phyloP scores from a whole-genome alignment of 1,284 basidiomycete genomes.

The Tylopilus sp. region DNA sequence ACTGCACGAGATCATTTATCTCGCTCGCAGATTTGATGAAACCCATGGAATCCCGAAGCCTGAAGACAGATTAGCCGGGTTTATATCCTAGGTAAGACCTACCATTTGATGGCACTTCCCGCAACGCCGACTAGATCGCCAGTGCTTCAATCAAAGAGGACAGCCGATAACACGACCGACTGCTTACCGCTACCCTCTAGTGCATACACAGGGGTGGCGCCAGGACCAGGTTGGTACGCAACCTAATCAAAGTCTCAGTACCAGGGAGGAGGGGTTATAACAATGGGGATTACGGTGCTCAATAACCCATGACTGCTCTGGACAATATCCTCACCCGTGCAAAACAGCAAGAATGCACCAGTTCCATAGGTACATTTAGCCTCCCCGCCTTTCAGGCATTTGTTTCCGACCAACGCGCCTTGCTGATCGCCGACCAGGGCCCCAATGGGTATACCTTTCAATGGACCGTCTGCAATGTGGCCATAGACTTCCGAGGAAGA shows the following conservation, averaged over 20 bases:
- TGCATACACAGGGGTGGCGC: slow-evolving; percentile 82
- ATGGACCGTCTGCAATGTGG: slow-evolving; percentile 60
- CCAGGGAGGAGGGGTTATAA: neutral
- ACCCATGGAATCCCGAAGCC: slow-evolving; percentile 86
- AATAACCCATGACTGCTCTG: slow-evolving; percentile 84
- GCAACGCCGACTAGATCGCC: slow-evolving; percentile 76
- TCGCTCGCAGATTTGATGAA: slow-evolving; percentile 81
- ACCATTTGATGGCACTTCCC: slow-evolving; percentile 91
- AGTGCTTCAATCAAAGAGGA: slow-evolving; percentile 3
- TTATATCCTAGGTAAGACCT: neutral
- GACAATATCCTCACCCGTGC: slow-evolving; percentile 86
- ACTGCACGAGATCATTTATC: slow-evolving; percentile 81
- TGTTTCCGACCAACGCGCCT: slow-evolving; percentile 94
- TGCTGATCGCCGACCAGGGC: slow-evolving; percentile 97
- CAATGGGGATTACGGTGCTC: slow-evolving; percentile 67
- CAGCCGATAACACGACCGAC: neutral
- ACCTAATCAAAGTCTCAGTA: slow-evolving; percentile 46
- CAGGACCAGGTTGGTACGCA: slow-evolving; percentile 87
- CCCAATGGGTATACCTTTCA: slow-evolving; percentile 81
- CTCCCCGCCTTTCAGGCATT: slow-evolving; percentile 80
- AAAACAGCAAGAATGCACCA: slow-evolving; percentile 93
- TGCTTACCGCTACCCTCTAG: slow-evolving; percentile 87
- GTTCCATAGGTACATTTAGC: slow-evolving; percentile 97
- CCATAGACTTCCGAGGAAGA: slow-evolving; percentile 94
- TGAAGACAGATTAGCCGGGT: slow-evolving; percentile 10